Base-by-base conservation (phyloP, 176 grass and related monocot genomes). In the Poa annua region DNA sequence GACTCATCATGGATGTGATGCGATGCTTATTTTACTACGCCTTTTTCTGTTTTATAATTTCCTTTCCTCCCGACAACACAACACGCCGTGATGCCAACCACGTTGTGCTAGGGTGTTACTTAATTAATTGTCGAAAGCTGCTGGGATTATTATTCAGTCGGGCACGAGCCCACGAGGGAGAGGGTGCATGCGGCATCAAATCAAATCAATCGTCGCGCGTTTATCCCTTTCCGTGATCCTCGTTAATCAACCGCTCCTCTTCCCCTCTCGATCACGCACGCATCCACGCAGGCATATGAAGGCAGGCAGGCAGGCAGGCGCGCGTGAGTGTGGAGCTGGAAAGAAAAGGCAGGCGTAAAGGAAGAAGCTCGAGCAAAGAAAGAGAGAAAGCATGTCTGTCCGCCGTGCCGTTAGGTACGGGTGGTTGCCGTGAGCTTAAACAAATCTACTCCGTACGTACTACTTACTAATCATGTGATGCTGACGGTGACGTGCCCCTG, bases 291-390 rank as follows among this genome's bases (percentile, higher is more conserved):
- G 3, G 19, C 42, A 45, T 7, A 38, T 5, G 36, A 3, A 20
- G 3, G 19, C 42, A 45, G 3, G 11, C 19, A 24, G 4, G n/a
- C 11, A 71, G 39, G 12, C 66, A 42, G 34, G 78, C 53, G 13
- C 17, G 35, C n/a, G 34, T 19, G 60, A 47, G 36, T 0, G 6
- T 12, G n/a, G 69, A 81, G 78, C 78, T 87, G 80, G 44, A 81
- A 75, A 87, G 85, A 44, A 44, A 44, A 44, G 74, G 74, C 36
- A 34, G 51, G 34, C 77, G 19, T 10, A 80, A 80, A 66, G 26
- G 21, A 29, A 0, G 21, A 29, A 0, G 6, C 0, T 78, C 5
- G 59, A 20, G 7, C 1, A 33, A 33, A 47, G 44, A 74, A 48
- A 38, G 6, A 38, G 0, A 11, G 41, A 53, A 32, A 32, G 5